Evolutionary conservation across 2,329 filamentous ascomycete genomes (phyloP).

Genomic region (Penicillium sp.): DNA sequence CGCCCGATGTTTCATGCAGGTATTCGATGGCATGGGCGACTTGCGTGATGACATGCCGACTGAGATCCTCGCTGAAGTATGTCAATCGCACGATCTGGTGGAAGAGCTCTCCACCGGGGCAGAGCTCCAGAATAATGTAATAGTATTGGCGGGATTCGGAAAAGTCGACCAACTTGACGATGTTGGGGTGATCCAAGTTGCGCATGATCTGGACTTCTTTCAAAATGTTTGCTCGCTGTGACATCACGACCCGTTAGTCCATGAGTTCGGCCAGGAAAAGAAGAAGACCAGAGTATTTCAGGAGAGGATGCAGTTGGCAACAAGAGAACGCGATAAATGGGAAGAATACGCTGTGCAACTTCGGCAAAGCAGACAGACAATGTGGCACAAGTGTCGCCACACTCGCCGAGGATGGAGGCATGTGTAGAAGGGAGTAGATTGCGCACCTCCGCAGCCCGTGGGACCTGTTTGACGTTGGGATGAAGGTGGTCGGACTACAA

Average conservation of each 20-base stretch:
- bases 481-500: constrained; percentile 83
- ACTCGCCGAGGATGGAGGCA: constrained; percentile 9
- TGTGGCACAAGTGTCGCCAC: background rate
- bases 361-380: background rate
- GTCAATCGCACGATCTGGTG: constrained; percentile 97
- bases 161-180: constrained; percentile 89
- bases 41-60: constrained; percentile 87
- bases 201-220: constrained; percentile 99
- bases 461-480: constrained; percentile 91
- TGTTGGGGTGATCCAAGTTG: constrained; percentile 90
- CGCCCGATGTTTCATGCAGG: constrained; percentile 86
- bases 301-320: no score
- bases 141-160: constrained; percentile 92
- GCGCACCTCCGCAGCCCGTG: constrained; percentile 96
- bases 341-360: no score
- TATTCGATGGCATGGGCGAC: constrained; percentile 94
- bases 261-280: no score
- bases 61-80: constrained; percentile 95
- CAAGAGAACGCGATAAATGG: no score
- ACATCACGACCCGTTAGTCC: background rate
- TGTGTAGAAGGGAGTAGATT: constrained; percentile 32
- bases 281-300: no score
- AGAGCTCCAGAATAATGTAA: constrained; percentile 93
- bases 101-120: constrained; percentile 92
- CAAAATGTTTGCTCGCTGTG: constrained; percentile 87